These are phyloP conservation scores for Beverwykella pulmonaria DNA, from an alignment of 495 filamentous ascomycete genomes.

Conservation along the genomic window DNA sequence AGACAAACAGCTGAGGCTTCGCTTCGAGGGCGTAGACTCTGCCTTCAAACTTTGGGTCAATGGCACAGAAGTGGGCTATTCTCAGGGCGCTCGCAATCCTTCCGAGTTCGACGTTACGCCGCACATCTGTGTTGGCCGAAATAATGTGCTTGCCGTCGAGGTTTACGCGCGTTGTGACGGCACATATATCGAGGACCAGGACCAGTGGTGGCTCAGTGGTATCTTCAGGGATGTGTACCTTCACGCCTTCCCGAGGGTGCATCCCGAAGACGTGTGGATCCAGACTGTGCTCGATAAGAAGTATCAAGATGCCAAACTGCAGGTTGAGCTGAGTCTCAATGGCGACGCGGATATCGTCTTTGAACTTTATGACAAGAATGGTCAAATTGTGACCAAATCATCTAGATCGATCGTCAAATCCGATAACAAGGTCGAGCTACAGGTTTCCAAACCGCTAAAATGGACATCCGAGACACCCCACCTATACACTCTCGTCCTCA, in stretches of 20 bases:
- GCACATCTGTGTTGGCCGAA: conserved; percentile 45
- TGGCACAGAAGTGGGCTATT: conserved; percentile 60
- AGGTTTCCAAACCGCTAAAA: no score
- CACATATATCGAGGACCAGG: conserved; percentile 48
- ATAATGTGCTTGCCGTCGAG: conserved; percentile 59
- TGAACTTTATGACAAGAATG: conserved; percentile 1
- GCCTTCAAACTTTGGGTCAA: conserved; percentile 68
- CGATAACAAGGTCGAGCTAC: no score
- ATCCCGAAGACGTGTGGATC: conserved; percentile 62
- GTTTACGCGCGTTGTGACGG: conserved; percentile 67
- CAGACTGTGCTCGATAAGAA: conserved; percentile 57
- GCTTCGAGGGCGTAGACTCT: conserved; percentile 69
- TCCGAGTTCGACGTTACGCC: conserved; percentile 63
- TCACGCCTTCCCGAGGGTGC: conserved; percentile 54
- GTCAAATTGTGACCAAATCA: conserved; percentile 32
- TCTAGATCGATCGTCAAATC: no score
- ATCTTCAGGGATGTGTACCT: conserved; percentile 66
- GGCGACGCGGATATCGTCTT: not conserved
- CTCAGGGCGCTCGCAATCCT: conserved; percentile 66
- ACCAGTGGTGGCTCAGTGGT: conserved; percentile 19
- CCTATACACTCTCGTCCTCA: no score
- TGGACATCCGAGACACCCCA: no score
- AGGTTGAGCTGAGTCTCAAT: conserved; percentile 49
- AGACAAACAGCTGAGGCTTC: conserved; percentile 56
- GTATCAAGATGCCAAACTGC: conserved; percentile 58